A percentile compares a stretch with the other conserved stretches of the same genome.
Evolutionary conservation across 2,329 filamentous ascomycete genomes (phyloP).

Genomic region (Venturia pyrina): DNA sequence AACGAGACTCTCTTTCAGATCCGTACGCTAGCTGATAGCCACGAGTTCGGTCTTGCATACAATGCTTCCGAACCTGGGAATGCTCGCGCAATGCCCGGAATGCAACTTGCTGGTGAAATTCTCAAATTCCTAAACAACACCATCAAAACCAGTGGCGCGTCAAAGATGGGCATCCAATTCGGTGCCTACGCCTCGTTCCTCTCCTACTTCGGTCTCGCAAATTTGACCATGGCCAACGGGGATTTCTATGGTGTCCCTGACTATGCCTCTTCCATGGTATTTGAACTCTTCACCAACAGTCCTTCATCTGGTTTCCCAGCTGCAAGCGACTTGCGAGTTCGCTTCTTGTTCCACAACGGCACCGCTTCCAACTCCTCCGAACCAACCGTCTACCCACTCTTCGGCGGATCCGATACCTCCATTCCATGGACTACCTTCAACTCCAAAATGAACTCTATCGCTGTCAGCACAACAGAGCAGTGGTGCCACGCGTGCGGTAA

Average conservation of each 20-base stretch:
- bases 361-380: slow-evolving; percentile 36
- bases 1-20: slow-evolving; percentile 51
- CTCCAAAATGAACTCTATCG: slow-evolving; percentile 52
- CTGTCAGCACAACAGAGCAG: slow-evolving; percentile 50
- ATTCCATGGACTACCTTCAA: slow-evolving; percentile 63
- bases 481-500: slow-evolving; percentile 76
- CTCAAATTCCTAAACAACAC: slow-evolving; percentile 35
- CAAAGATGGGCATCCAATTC: slow-evolving; percentile 45
- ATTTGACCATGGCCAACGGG: slow-evolving; percentile 37
- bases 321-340: slow-evolving; percentile 43
- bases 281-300: slow-evolving; percentile 57
- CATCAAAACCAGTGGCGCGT: slow-evolving; percentile 26
- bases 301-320: slow-evolving; percentile 26
- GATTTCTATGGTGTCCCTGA: slow-evolving; percentile 71
- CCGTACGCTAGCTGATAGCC: slow-evolving; percentile 61
- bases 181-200: slow-evolving; percentile 52
- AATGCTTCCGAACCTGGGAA: slow-evolving; percentile 45
- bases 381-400: slow-evolving; percentile 48
- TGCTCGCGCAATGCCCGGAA: slow-evolving; percentile 36
- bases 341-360: slow-evolving; percentile 55
- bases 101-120: slow-evolving; percentile 38
- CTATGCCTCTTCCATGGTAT: slow-evolving; percentile 72
- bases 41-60: slow-evolving; percentile 78
- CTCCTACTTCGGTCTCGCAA: slow-evolving; percentile 51
- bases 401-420: slow-evolving; percentile 44